These are phyloP conservation scores for Xerocomellus chrysenteron DNA, from an alignment of 768 basidiomycete species.

Conservation along the genomic window DNA sequence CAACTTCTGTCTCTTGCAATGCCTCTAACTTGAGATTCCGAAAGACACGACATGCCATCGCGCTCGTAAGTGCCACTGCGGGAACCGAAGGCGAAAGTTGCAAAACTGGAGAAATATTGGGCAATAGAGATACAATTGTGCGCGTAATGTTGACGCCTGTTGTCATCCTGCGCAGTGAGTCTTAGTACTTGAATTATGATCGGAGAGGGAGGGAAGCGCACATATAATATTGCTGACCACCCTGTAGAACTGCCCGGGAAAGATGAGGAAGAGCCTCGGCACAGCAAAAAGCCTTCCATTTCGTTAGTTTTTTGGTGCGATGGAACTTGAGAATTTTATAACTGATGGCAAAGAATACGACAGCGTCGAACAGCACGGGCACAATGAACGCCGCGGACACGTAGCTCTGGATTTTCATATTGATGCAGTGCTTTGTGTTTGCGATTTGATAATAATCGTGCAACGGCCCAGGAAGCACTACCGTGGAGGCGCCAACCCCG, in stretches of 20 bases:
- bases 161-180: constrained; percentile 30
- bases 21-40: constrained; percentile 31
- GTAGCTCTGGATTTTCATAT: constrained; percentile 20
- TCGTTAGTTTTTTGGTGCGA: constrained; percentile 4
- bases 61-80: constrained; percentile 31
- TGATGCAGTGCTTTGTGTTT: constrained; percentile 34
- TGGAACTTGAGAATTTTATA: constrained; percentile 28
- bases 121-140: constrained; percentile 17
- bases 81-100: constrained; percentile 26
- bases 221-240: constrained; percentile 41
- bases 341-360: constrained; percentile 36
- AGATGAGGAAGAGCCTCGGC: constrained; percentile 31
- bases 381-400: constrained; percentile 29
- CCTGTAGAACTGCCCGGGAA: constrained; percentile 34
- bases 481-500: constrained; percentile 24
- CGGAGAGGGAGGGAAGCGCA: constrained; percentile 12
- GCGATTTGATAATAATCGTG: constrained; percentile 29
- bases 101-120: constrained; percentile 21
- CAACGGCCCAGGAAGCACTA: constrained; percentile 27
- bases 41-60: constrained; percentile 37
- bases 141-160: constrained; percentile 32
- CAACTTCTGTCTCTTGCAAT: constrained; percentile 6
- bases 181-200: not conserved
- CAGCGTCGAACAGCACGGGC: constrained; percentile 32
- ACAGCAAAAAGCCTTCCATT: constrained; percentile 20